Base-by-base conservation (phyloP, 2,329 filamentous ascomycete species). In the Aspergillus pseudonomiae region DNA sequence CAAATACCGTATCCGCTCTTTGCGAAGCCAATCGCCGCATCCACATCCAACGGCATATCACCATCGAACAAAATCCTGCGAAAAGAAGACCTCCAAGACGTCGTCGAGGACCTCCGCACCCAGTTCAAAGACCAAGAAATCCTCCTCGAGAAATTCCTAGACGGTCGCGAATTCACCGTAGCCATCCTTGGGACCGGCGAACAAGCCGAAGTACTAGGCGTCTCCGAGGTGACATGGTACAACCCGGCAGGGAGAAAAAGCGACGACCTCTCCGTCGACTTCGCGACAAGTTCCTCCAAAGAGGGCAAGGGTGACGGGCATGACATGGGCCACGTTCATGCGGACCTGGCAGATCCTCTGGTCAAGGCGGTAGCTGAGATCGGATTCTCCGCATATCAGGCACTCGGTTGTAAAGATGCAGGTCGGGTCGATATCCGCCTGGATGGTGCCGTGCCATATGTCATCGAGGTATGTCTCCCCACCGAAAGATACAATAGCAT, bases 121-220 rank as follows among this genome's bases (percentile, higher is more conserved):
- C 41, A 60, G 36, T 68, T 64, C 39, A 55, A 60, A 1, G 65
- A 52, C 6, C 67, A 68, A 46, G 60, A 63, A 36, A 64, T 69
- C 54, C 46, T 69, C 5, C 56, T 72, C 14, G 71, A 73, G 57
- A 59, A 57, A 9, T 74, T 68, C 52, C 63, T 73, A 6, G 16
- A 64, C 2, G 70, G 72, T 3, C 62, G 71, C 14, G 67, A 71
- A 55, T 69, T 72, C 58, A 72, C 70, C 4, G 68, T 73, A n/a
- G 64, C 57, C 6, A 69, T 71, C 10, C 50, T 71, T 3, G 68
- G 69, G 3, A 71, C 65, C 4, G 68, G 68, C 4, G 45, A 57
- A 19, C 34, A 59, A 41, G 62, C 65, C 34, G 50, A 64, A n/a
- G 67, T 70, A 1, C 61, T 70, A 30, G 67, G 69, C 1, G 63